These are phyloP conservation scores for Gaultheria prostrata DNA, from an alignment of 148 eudicot species.

Conservation along the genomic window DNA sequence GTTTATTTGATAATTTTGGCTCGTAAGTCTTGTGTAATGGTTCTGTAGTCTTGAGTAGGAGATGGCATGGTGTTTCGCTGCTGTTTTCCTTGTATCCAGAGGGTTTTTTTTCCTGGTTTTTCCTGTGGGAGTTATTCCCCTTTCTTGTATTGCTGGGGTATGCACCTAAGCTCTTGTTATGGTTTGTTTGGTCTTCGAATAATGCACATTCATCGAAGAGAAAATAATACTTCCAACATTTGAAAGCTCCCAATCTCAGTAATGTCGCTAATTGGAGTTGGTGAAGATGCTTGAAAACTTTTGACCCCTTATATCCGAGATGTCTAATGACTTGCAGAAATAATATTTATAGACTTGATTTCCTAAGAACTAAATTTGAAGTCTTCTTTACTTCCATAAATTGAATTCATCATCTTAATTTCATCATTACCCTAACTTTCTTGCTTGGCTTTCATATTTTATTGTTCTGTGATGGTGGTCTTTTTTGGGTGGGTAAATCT, in stretches of 20 bases:
- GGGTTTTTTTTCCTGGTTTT: background rate
- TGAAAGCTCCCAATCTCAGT: background rate
- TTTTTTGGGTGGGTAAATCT: background rate
- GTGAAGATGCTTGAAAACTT: background rate
- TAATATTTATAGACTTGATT: background rate
- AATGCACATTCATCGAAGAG: background rate
- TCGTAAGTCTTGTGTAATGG: background rate
- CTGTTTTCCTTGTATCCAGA: background rate
- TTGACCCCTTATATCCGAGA: background rate
- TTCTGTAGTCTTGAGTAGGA: background rate
- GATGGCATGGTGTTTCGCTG: background rate
- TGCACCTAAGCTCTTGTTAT: background rate
- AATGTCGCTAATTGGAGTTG: background rate
- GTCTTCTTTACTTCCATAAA: background rate
- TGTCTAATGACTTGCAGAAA: background rate
- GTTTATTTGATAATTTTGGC: background rate
- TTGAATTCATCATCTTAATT: background rate
- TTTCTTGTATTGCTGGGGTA: background rate
- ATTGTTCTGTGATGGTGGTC: background rate
- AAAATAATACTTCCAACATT: background rate
- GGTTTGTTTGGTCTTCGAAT: background rate
- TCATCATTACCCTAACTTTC: no score
- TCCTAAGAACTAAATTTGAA: background rate
- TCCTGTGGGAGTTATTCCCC: background rate
- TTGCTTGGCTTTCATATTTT: background rate